These are phyloP conservation scores for Gorgonomyces haynaldii DNA, from an alignment of 192 early-diverging fungal genomes.

Conservation along the genomic window DNA sequence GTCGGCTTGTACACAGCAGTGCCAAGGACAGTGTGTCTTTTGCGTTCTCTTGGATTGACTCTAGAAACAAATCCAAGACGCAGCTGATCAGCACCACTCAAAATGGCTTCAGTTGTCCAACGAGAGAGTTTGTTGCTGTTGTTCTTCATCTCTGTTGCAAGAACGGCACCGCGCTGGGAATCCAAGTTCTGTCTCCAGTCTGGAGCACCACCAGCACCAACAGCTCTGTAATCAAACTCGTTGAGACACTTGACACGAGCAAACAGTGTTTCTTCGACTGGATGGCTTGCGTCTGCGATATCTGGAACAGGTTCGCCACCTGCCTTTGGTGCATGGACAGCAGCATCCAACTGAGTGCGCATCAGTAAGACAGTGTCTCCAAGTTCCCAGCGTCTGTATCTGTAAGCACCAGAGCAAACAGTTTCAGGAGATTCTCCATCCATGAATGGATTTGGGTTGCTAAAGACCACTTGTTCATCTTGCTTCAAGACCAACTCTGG, in stretches of 20 bases:
- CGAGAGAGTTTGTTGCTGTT: slow-evolving; percentile 88
- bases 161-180: slow-evolving; percentile 86
- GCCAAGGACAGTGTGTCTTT: slow-evolving; percentile 73
- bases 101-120: slow-evolving; percentile 87
- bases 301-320: slow-evolving; percentile 19
- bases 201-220: slow-evolving; percentile 73
- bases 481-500: slow-evolving; percentile 60
- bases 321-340: slow-evolving; percentile 29
- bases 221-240: slow-evolving; percentile 81
- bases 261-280: slow-evolving; percentile 28
- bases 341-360: slow-evolving; percentile 83
- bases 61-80: slow-evolving; percentile 79
- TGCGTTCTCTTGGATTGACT: slow-evolving; percentile 60
- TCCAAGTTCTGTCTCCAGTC: slow-evolving; percentile 94
- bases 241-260: slow-evolving; percentile 75
- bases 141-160: slow-evolving; percentile 96
- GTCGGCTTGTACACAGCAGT: slow-evolving; percentile 73
- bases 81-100: slow-evolving; percentile 81
- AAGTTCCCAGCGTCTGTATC: slow-evolving; percentile 80
- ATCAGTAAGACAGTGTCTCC: slow-evolving; percentile 62
- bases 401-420: slow-evolving; percentile 58
- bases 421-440: slow-evolving; percentile 25
- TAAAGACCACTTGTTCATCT: slow-evolving; percentile 37
- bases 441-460: slow-evolving; percentile 68
- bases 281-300: slow-evolving; percentile 26